Evolutionary conservation across 2,329 filamentous ascomycete genomes (phyloP), one percentile per base, ranked within the genome.

Genomic region (Periconia digitata): DNA sequence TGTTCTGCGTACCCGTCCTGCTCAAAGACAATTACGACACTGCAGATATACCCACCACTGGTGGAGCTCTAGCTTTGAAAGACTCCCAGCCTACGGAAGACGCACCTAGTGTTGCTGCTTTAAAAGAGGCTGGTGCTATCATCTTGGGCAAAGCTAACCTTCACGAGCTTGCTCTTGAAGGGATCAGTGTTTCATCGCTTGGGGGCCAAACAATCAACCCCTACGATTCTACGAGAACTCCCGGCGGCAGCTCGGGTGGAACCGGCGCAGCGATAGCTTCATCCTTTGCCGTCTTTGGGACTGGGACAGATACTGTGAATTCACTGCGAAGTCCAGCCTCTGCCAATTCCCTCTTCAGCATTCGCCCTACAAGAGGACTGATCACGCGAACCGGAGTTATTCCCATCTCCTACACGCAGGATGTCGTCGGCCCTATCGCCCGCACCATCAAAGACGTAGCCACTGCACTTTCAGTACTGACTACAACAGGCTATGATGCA

Each of bases 1-100:
- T 87, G 1, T 83, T 86, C 62, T 84, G 84, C 59, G 73, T 87
- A 16, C 84, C 84, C 0, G 65, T 85, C 12, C 60, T 87, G 4
- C 67, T 86, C 6, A 87, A 87, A 63, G 84, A 87, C 66, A 87
- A 85, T 59, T 85, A 79, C 59, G 78, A 84, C 46, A 80, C 81
- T 0, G 54, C 64, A 0, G 75, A 76, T 17, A 77, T 83, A 66
- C 76, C 76, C 37, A 86, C 84, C 1, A 86, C 82, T 0, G 83
- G 79, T 0, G 81, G 76, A 4, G 79, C 73, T 50, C 56, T 76
- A 7, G 79, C 75, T 4, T 68, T 87, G 8, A 74, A 74, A 24
- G 59, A 71, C 2, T 79, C 77, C 18, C 69, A 64, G 44, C 82
- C 76, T 6, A 64, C 64, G 1, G 58, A 66, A n/a, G 79, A 84